Evolutionary conservation across 805 yeast genomes (phyloP), one percentile per base, ranked within the genome.

Genomic region (Cyberlindnera mycetangii): DNA sequence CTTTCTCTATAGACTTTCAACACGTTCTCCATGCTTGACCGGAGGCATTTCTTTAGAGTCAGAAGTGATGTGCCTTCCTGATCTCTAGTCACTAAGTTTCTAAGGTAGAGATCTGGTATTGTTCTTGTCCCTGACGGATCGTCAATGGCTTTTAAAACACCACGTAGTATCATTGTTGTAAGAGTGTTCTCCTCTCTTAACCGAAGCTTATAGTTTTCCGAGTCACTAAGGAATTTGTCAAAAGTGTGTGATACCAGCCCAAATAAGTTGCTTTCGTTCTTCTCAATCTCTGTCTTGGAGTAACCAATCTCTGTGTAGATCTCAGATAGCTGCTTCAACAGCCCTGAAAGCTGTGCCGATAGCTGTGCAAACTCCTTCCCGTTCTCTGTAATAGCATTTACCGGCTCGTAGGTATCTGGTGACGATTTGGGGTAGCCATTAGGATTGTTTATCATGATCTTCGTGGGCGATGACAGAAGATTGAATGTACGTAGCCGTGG

Each of bases 251-350:
- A 73, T 6, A 80, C 66, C 5, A 69, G 69, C 14, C 63, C 69
- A 51, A 79, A 79, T 12, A 80, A 71, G 35, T 69, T 67, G 27
- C 71, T 61, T 51, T 77, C 79, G 51, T 77, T 79, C 30, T 61
- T 61, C 12, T 71, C 56, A 2, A 77, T 72, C 45, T 79, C 83
- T 8, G 59, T 54, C n/a, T 68, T 58, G 1, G 81, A 69, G 54
- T 75, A 78, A 1, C 86, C 86, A 32, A 80, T 79, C 45, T 70
- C 72, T 38, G 66, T 65, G 56, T 78, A 78, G 9, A 78, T 69
- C 5, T 55, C 54, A 40, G 73, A 69, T n/a, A 79, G 58, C 41
- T 74, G 72, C 16, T 61, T 61, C 30, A 70, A 50, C 8, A 56
- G 48, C 7, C 24, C 42, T 5, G 55, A 36, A 2, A 58, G 47